phyloP scores from a whole-genome alignment of 768 basidiomycete genomes.

The Lactarius psammicola region DNA sequence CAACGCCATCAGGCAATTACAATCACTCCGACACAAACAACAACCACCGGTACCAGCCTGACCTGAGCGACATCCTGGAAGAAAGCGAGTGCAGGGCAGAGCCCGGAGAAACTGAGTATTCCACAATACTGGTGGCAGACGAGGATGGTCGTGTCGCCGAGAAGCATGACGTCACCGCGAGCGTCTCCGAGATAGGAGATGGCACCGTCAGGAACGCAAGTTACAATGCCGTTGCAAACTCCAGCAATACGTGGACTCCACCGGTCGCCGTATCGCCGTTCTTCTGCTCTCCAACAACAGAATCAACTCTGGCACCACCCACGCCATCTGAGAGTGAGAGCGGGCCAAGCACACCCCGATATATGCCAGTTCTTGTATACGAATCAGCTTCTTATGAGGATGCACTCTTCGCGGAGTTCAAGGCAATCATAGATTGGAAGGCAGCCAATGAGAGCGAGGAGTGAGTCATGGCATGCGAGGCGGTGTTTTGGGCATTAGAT shows the following conservation, averaged over 20 bases:
- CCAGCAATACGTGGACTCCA: background rate
- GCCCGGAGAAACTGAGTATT: background rate
- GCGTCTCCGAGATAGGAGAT: background rate
- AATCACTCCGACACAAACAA: background rate
- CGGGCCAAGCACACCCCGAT: background rate
- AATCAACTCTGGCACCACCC: conserved; percentile 1
- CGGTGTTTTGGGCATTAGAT: background rate
- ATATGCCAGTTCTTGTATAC: background rate
- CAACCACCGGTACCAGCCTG: background rate
- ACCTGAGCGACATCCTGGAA: conserved; percentile 9
- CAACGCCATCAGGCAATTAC: background rate
- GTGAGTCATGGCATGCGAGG: background rate
- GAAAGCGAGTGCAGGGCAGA: conserved; percentile 2
- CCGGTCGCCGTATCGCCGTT: background rate
- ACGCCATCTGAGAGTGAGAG: conserved; percentile 6
- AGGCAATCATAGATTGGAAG: background rate
- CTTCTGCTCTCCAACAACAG: conserved; percentile 5
- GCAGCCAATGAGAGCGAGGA: background rate
- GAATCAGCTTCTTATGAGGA: conserved; percentile 15
- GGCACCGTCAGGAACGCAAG: too few relatives aligned
- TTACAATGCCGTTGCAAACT: background rate
- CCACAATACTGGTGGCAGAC: background rate
- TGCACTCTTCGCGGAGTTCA: conserved; percentile 15
- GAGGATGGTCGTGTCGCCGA: background rate
- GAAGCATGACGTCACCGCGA: background rate